Conservation (phyloP, 345 rosid species). For the Eutrema heterophyllum region DNA sequence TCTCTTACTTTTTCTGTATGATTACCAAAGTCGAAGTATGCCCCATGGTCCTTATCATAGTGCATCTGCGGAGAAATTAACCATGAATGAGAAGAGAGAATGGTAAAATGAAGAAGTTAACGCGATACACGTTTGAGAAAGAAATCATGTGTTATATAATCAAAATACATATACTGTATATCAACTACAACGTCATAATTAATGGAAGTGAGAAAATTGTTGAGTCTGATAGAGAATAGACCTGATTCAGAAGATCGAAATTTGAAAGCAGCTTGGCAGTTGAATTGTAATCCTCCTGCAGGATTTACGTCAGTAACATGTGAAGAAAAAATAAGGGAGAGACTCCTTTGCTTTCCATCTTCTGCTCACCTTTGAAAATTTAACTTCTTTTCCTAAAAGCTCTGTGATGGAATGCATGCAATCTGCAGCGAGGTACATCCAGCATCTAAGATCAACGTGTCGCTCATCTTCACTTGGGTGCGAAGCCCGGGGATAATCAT, state of each 20-base stretch:
- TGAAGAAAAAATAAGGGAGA: neutral
- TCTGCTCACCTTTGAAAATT: conserved; percentile 42
- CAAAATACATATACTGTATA: neutral
- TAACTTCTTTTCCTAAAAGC: conserved; percentile 44
- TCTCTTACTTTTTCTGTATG: conserved; percentile 88
- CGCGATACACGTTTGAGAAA: neutral
- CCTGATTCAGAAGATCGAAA: conserved; percentile 79
- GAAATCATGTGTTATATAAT: neutral
- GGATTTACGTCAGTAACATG: conserved; percentile 15
- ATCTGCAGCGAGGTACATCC: conserved; percentile 97
- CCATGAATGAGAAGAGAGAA: neutral
- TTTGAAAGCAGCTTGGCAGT: conserved; percentile 70
- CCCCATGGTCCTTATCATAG: conserved; percentile 65
- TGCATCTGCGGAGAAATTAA: conserved; percentile 59
- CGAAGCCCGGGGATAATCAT: conserved; percentile 97
- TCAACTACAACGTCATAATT: neutral
- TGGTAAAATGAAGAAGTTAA: neutral
- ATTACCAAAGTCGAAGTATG: conserved; percentile 90
- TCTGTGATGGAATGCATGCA: conserved; percentile 70
- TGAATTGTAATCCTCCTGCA: conserved; percentile 63
- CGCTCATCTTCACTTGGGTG: conserved; percentile 90
- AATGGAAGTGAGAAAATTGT: neutral
- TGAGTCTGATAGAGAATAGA: conserved; percentile 21
- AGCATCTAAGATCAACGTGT: conserved; percentile 95
- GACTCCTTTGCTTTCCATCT: neutral